A percentile compares a stretch with the other conserved stretches of the same genome.
These are phyloP conservation scores for Kluyveromyces sp. DNA, from an alignment of 1,139 yeast species.

Conservation along the genomic window DNA sequence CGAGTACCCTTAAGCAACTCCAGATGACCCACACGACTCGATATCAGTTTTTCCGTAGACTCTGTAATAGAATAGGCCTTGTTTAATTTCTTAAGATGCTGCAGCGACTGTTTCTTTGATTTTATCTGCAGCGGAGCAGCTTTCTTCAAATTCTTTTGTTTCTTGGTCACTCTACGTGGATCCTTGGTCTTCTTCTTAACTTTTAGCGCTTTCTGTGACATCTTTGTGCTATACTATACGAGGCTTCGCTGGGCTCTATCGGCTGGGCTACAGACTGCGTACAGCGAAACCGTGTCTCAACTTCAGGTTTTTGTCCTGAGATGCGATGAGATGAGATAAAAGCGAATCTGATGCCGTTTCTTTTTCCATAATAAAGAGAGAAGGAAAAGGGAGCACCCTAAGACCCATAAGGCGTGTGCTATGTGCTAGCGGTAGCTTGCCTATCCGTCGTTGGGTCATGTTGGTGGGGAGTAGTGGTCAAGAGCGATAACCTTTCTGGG, in stretches of 20 bases:
- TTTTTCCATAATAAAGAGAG: not conserved
- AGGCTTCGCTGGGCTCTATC: not conserved
- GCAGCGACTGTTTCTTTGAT: slow-evolving; percentile 47
- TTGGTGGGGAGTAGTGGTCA: too few relatives aligned
- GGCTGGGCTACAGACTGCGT: not conserved
- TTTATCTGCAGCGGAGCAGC: slow-evolving; percentile 72
- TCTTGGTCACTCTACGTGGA: slow-evolving; percentile 37
- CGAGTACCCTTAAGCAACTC: slow-evolving; percentile 90
- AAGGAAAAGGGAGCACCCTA: not conserved
- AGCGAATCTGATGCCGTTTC: not conserved
- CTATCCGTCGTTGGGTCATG: too few relatives aligned
- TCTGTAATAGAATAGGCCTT: slow-evolving; percentile 55
- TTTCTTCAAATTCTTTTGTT: slow-evolving; percentile 52
- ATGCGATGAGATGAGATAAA: slow-evolving; percentile 3
- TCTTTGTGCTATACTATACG: slow-evolving; percentile 9
- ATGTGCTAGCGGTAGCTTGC: too few relatives aligned
- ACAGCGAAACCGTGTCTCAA: too few relatives aligned
- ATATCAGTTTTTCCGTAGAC: slow-evolving; percentile 76
- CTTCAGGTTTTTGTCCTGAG: not conserved
- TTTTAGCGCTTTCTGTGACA: slow-evolving; percentile 38
- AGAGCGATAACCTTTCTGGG: too few relatives aligned
- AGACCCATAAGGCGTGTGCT: too few relatives aligned
- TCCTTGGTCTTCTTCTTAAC: slow-evolving; percentile 34
- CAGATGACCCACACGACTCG: slow-evolving; percentile 91
- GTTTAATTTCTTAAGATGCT: slow-evolving; percentile 53